These are phyloP conservation scores for Debaryomyces coudertii DNA, from an alignment of 1,139 yeast species.

Conservation along the genomic window DNA sequence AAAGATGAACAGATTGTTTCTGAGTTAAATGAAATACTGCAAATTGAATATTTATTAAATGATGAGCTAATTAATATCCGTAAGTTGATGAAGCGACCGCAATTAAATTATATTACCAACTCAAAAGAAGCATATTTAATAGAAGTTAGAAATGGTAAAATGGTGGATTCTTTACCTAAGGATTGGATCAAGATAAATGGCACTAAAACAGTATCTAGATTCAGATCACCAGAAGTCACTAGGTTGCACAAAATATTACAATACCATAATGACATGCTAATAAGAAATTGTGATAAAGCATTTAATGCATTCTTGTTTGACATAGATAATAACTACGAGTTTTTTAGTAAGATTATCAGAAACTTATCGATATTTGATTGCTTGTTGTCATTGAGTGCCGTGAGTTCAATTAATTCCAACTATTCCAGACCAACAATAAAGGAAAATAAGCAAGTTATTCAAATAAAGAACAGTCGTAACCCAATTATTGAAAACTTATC, in stretches of 20 bases:
- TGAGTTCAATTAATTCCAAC: slow-evolving; percentile 49
- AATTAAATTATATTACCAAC: slow-evolving; percentile 57
- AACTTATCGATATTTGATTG: slow-evolving; percentile 72
- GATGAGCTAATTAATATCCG: slow-evolving; percentile 54
- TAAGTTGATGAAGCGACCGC: slow-evolving; percentile 55
- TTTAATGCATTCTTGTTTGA: slow-evolving; percentile 55
- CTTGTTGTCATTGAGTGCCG: slow-evolving; percentile 68
- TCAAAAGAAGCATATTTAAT: slow-evolving; percentile 70
- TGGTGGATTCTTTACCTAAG: slow-evolving; percentile 59
- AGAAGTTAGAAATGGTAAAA: slow-evolving; percentile 65
- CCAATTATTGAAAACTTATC: slow-evolving; percentile 72
- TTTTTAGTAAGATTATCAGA: slow-evolving; percentile 52
- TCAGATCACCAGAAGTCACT: slow-evolving; percentile 62
- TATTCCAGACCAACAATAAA: slow-evolving; percentile 61
- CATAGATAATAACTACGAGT: slow-evolving; percentile 51
- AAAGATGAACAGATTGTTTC: slow-evolving; percentile 44
- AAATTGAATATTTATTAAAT: slow-evolving; percentile 48
- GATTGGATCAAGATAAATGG: slow-evolving; percentile 79
- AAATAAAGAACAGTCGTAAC: slow-evolving; percentile 66
- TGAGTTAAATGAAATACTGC: slow-evolving; percentile 46
- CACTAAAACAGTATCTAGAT: slow-evolving; percentile 72
- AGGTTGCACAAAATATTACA: slow-evolving; percentile 57
- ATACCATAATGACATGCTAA: slow-evolving; percentile 63
- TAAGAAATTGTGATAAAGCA: slow-evolving; percentile 56
- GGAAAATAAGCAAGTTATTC: slow-evolving; percentile 52